A percentile compares a stretch with the other conserved stretches of the same genome.
phyloP scores from a whole-genome alignment of 768 basidiomycete genomes.

The Lyophyllum shimeji region DNA sequence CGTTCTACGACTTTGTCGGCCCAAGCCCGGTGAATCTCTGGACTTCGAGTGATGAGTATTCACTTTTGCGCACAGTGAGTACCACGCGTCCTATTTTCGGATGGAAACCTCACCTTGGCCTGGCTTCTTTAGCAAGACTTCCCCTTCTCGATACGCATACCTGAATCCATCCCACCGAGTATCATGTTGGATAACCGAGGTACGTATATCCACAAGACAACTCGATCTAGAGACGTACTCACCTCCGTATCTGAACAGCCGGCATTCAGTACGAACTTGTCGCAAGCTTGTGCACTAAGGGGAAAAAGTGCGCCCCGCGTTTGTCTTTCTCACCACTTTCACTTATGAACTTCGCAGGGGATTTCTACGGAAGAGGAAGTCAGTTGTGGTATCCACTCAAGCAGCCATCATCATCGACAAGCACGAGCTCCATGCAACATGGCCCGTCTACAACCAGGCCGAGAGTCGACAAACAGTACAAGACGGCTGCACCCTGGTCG shows the following conservation, averaged over 20 bases:
- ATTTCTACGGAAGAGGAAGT: constrained; percentile 79
- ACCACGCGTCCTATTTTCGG: constrained; percentile 13
- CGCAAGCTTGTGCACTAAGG: constrained; percentile 81
- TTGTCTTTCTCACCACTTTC: background rate
- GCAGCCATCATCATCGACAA: constrained; percentile 85
- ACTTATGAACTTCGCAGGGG: constrained; percentile 49
- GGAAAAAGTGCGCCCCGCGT: constrained; percentile 64
- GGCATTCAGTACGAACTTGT: constrained; percentile 91
- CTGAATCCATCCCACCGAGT: constrained; percentile 88
- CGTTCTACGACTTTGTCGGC: constrained; percentile 80
- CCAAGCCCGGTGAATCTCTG: constrained; percentile 82
- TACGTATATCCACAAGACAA: constrained; percentile 25
- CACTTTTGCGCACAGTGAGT: constrained; percentile 63
- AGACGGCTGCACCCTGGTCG: constrained; percentile 72
- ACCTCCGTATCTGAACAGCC: constrained; percentile 37
- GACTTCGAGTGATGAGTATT: constrained; percentile 77
- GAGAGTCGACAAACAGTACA: constrained; percentile 66
- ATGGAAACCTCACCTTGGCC: background rate
- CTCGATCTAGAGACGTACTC: background rate
- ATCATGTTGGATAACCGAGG: constrained; percentile 78
- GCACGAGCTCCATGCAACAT: constrained; percentile 90
- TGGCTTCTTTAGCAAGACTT: constrained; percentile 71
- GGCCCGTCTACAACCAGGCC: constrained; percentile 85
- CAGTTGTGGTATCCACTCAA: constrained; percentile 62
- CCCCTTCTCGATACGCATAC: constrained; percentile 88